Conservation (phyloP, 1,284 basidiomycete species). For the Microbotryum lychnidis-dioicae region DNA sequence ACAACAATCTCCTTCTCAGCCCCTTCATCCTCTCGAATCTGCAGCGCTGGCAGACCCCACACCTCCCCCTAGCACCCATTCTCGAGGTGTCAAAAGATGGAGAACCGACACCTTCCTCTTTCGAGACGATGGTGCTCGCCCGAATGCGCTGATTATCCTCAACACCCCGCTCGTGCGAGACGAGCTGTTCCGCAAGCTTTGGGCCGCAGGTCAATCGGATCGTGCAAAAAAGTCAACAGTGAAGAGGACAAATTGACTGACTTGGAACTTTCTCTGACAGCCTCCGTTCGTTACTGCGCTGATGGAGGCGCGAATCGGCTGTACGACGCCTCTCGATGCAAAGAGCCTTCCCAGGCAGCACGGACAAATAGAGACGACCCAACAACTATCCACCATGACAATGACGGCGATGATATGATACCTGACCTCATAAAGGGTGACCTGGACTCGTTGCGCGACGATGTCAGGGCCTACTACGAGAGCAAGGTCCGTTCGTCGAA, state of each 20-base stretch:
- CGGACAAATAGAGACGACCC: neutral
- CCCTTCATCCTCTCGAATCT: neutral
- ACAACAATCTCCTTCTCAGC: neutral
- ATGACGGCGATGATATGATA: constrained; percentile 48
- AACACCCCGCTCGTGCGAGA: constrained; percentile 70
- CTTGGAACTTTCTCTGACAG: constrained; percentile 32
- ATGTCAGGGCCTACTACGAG: constrained; percentile 64
- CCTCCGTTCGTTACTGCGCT: constrained; percentile 54
- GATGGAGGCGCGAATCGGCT: constrained; percentile 91
- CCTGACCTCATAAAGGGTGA: constrained; percentile 90
- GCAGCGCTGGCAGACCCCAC: neutral
- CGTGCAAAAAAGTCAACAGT: constrained; percentile 17
- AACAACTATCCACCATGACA: constrained; percentile 9
- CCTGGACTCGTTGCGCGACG: constrained; percentile 72
- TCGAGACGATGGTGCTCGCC: neutral
- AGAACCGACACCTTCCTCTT: constrained; percentile 22
- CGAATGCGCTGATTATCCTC: constrained; percentile 64
- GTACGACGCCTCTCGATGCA: constrained; percentile 51
- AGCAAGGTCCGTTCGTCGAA: constrained; percentile 45
- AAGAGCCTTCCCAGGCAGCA: neutral
- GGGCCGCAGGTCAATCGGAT: constrained; percentile 52
- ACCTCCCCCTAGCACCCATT: too few species aligned
- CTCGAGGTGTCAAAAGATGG: neutral
- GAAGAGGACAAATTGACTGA: constrained; percentile 36
- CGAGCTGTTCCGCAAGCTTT: constrained; percentile 57